These are phyloP conservation scores for Lunularia cruciata DNA, from an alignment of 225 moss, liverwort and hornwort genomes.

Conservation along the genomic window DNA sequence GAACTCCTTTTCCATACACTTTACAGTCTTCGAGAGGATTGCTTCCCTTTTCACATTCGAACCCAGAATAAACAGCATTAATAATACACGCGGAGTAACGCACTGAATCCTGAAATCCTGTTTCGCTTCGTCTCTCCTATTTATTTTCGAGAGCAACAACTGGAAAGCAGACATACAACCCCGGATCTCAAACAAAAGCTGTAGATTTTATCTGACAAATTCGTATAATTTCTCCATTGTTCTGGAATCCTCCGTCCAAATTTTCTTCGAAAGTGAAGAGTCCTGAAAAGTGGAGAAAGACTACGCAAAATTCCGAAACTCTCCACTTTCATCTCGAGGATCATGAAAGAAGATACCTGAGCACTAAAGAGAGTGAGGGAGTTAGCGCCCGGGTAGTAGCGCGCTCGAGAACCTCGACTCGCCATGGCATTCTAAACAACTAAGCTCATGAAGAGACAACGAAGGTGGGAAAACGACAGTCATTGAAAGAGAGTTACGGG, in stretches of 20 bases:
- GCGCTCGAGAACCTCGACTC: slow-evolving; percentile 18
- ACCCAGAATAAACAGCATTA: not conserved
- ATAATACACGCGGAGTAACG: not conserved
- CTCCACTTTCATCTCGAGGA: not conserved
- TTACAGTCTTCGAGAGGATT: slow-evolving; percentile 78
- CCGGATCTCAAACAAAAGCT: too few species aligned
- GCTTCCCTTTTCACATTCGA: slow-evolving; percentile 59
- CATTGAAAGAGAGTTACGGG: not conserved
- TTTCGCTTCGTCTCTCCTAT: too few species aligned
- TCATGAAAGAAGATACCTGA: slow-evolving; percentile 44
- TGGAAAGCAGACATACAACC: too few species aligned
- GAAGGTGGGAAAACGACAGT: slow-evolving; percentile 12
- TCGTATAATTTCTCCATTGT: too few species aligned
- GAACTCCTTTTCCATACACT: slow-evolving; percentile 69
- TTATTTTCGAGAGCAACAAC: too few species aligned
- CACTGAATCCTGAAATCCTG: too few species aligned
- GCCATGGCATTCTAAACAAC: slow-evolving; percentile 38
- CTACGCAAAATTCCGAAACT: too few species aligned
- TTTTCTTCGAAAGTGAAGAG: too few species aligned
- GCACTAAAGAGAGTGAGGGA: slow-evolving; percentile 84
- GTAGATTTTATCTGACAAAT: too few species aligned
- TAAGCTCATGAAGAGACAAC: slow-evolving; percentile 9
- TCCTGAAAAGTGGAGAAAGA: not conserved
- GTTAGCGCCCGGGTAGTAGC: slow-evolving; percentile 65
- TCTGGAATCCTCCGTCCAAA: too few species aligned